Evolutionary conservation across 176 grass and related monocot species (phyloP).

Genomic region (Elaeis guineensis): DNA sequence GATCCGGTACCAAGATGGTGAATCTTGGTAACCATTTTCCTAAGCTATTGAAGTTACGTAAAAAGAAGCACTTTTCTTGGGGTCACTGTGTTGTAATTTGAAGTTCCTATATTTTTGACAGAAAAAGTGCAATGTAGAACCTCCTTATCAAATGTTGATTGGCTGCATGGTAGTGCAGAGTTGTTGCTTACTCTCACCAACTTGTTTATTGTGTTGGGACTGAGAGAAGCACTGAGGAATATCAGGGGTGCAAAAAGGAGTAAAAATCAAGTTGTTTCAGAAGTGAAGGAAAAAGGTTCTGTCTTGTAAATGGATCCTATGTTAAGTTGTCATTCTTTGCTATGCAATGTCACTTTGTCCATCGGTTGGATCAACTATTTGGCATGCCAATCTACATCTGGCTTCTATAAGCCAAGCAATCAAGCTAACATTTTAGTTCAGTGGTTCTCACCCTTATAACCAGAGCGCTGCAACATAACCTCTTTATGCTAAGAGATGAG

Average conservation of each 20-base stretch:
- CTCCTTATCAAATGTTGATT: conserved; percentile 73
- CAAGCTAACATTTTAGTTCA: too few species aligned
- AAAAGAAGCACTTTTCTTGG: too few species aligned
- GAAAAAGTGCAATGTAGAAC: conserved; percentile 84
- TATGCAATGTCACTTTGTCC: too few species aligned
- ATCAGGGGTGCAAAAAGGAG: conserved; percentile 32
- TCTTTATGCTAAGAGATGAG: too few species aligned
- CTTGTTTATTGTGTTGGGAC: conserved; percentile 66
- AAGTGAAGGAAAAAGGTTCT: conserved; percentile 56
- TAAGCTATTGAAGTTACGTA: not conserved
- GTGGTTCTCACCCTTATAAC: too few species aligned
- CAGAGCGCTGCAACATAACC: too few species aligned
- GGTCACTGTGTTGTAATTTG: not conserved
- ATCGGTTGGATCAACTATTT: too few species aligned
- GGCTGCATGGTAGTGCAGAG: conserved; percentile 69
- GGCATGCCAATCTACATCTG: too few species aligned
- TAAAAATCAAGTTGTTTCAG: conserved; percentile 25
- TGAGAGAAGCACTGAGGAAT: conserved; percentile 64
- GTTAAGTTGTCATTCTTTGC: too few species aligned
- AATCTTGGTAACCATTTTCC: conserved; percentile 27
- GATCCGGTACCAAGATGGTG: too few species aligned
- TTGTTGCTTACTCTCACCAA: conserved; percentile 88
- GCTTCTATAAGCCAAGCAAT: too few species aligned
- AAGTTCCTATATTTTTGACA: conserved; percentile 21
- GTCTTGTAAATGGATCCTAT: conserved; percentile 17